Conservation (phyloP, 257 asterid species). For the Solanum chiquidenum region DNA sequence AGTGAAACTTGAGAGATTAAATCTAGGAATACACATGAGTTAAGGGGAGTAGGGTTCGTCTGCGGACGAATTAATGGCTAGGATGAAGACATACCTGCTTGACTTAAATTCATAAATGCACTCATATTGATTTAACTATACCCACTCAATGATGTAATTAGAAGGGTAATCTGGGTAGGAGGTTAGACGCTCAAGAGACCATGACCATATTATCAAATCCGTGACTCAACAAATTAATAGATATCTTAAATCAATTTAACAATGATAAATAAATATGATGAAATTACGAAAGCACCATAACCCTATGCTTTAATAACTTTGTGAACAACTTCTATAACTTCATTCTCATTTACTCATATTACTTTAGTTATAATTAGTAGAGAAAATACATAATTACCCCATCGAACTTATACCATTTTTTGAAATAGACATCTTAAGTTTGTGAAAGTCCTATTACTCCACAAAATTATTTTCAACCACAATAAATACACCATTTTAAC, state of each 20-base stretch:
- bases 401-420: too few species aligned
- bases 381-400: too few species aligned
- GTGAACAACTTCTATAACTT: neutral
- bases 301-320: neutral
- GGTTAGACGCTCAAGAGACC: neutral
- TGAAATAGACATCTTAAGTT: too few species aligned
- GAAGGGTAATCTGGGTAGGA: too few species aligned
- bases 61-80: neutral
- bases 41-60: neutral
- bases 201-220: neutral
- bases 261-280: too few species aligned
- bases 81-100: neutral
- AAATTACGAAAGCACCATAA: neutral
- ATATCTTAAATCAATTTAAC: neutral
- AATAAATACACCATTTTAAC: too few species aligned
- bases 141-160: neutral
- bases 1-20: neutral
- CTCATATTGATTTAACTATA: too few species aligned
- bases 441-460: too few species aligned
- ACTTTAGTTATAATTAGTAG: too few species aligned
- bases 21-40: neutral
- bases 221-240: neutral
- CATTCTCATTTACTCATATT: too few species aligned
- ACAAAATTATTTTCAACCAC: too few species aligned
- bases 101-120: too few species aligned